A percentile compares a stretch with the other conserved stretches of the same genome.
Evolutionary conservation across 1,284 basidiomycete species (phyloP).

Genomic region (Peniophora sp.): DNA sequence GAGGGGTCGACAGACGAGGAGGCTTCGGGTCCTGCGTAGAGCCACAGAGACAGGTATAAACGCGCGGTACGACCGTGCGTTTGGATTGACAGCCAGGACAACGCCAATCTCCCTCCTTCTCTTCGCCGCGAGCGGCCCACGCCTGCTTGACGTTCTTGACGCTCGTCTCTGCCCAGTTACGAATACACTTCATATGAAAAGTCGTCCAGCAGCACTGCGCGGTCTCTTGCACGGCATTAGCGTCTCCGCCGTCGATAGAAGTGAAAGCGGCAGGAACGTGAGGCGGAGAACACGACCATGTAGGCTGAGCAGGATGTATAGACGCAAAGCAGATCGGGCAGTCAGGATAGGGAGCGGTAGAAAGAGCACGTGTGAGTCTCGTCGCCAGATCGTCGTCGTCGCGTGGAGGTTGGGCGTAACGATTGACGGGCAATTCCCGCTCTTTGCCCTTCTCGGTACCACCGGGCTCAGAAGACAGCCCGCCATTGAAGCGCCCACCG

Average conservation of each 20-base stretch:
- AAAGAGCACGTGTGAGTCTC: slow-evolving; percentile 52
- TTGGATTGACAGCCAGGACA: slow-evolving; percentile 86
- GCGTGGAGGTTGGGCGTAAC: slow-evolving; percentile 7
- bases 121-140: slow-evolving; percentile 66
- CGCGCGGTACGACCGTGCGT: slow-evolving; percentile 50
- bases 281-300: slow-evolving; percentile 72
- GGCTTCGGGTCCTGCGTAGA: slow-evolving; percentile 65
- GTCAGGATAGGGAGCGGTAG: slow-evolving; percentile 64
- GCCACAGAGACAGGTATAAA: slow-evolving; percentile 75
- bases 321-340: slow-evolving; percentile 76
- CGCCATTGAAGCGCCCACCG: not conserved
- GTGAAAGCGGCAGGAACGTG: slow-evolving; percentile 30
- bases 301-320: slow-evolving; percentile 64
- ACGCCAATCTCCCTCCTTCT: slow-evolving; percentile 67
- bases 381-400: slow-evolving; percentile 58
- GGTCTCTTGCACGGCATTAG: slow-evolving; percentile 15
- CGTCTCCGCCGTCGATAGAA: slow-evolving; percentile 14
- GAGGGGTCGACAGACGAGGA: slow-evolving; percentile 66
- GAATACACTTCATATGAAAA: slow-evolving; percentile 78
- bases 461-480: not conserved
- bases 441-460: not conserved
- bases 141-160: slow-evolving; percentile 73
- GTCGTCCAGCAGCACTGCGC: slow-evolving; percentile 76
- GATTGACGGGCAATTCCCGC: not conserved
- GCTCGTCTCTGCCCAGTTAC: slow-evolving; percentile 71